Evolutionary conservation across 768 basidiomycete species (phyloP).

Genomic region (Naganishia kalamii): DNA sequence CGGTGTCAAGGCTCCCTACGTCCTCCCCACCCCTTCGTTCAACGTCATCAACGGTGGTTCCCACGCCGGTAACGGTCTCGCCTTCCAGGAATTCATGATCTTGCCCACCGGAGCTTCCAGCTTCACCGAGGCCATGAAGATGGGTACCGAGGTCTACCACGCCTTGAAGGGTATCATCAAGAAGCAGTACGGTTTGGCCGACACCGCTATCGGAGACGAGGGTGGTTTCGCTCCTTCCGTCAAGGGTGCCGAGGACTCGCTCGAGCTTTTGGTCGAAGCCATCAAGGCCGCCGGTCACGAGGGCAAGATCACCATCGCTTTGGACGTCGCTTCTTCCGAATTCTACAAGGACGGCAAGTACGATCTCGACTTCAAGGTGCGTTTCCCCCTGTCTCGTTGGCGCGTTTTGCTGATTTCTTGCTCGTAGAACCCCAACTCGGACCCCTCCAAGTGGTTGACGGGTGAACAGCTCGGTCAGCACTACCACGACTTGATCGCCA

Average conservation of each 20-base stretch:
- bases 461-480: conserved; percentile 87
- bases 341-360: conserved; percentile 99
- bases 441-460: conserved; percentile 90
- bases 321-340: conserved; percentile 97
- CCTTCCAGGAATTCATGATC: conserved; percentile 99
- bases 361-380: conserved; percentile 63
- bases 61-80: conserved; percentile 98
- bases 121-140: conserved; percentile 97
- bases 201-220: conserved; percentile 93
- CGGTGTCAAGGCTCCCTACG: conserved; percentile 86
- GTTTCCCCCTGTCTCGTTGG: neutral
- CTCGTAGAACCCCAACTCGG: conserved; percentile 97
- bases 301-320: conserved; percentile 96
- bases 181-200: conserved; percentile 93
- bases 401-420: neutral
- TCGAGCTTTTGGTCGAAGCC: conserved; percentile 89
- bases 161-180: conserved; percentile 98
- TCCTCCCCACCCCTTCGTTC: conserved; percentile 87
- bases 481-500: conserved; percentile 76
- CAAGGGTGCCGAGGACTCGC: conserved; percentile 90
- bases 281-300: conserved; percentile 98
- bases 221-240: conserved; percentile 99
- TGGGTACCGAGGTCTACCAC: conserved; percentile 96
- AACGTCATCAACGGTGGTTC: conserved; percentile 99
- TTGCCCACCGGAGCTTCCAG: conserved; percentile 83